These are phyloP conservation scores for Geotrichum aggregatum DNA, from an alignment of 1,139 yeast genomes.

Conservation along the genomic window DNA sequence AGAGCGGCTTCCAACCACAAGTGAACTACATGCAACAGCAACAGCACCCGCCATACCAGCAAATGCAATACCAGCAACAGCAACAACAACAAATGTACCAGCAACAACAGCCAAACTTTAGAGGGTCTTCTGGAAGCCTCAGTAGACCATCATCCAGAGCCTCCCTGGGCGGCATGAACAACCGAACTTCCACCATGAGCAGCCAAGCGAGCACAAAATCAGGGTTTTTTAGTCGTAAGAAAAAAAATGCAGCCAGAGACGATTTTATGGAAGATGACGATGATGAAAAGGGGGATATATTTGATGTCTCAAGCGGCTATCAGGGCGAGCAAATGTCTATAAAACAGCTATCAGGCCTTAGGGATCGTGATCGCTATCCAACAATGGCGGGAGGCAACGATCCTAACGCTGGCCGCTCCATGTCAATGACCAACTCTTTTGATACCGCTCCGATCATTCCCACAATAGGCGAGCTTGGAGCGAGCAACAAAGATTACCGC, in stretches of 20 bases:
- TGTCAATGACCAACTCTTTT: constrained; percentile 34
- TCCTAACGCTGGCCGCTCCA: constrained; percentile 29
- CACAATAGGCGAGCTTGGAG: constrained; percentile 26
- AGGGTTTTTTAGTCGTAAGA: constrained; percentile 17
- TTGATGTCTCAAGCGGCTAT: constrained; percentile 4
- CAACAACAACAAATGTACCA: constrained; percentile 2
- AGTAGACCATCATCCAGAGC: constrained; percentile 6
- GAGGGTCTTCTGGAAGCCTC: background rate
- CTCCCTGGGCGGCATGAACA: background rate
- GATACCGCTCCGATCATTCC: constrained; percentile 41
- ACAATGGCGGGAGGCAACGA: constrained; percentile 25
- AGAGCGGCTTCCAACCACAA: constrained; percentile 13
- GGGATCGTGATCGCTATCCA: constrained; percentile 40
- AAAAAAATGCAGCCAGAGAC: constrained; percentile 12
- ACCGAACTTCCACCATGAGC: constrained; percentile 6
- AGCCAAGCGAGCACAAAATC: constrained; percentile 8
- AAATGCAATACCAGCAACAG: too few relatives aligned
- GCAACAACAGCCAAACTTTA: background rate
- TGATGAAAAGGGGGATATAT: constrained; percentile 10
- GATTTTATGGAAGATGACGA: constrained; percentile 11
- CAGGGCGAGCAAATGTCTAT: constrained; percentile 26
- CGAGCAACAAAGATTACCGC: constrained; percentile 31
- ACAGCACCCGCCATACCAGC: constrained; percentile 1
- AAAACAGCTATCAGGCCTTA: constrained; percentile 29
- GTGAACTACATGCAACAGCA: constrained; percentile 9